Evolutionary conservation across 75 land plant genomes (phyloP), one percentile per base, ranked within the genome.

Genomic region (Ceratopteris richardii): DNA sequence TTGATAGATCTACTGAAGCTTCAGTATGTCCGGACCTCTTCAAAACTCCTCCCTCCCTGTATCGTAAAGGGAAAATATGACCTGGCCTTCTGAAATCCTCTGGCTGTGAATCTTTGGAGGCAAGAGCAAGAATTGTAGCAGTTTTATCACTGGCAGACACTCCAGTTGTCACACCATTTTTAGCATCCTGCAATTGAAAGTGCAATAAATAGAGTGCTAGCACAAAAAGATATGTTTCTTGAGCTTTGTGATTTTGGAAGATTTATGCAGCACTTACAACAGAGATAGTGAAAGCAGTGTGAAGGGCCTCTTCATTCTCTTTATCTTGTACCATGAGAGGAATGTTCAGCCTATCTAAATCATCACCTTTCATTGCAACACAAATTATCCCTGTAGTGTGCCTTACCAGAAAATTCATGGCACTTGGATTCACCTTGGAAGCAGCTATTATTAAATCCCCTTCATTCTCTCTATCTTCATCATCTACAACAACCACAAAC

Each of bases 1-100:
- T 33, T 27, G 93, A 74, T 43, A 95, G 82, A 82, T 95, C 99
- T 26, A 84, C 80, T 53, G 97, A 73, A 16, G 99, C 99, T 78
- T 95, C 99, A 14, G 99, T 95, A 65, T 95, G 99, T 16, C 99
- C 99, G 62, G 91, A 87, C 65, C 99, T 81, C 76, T 95, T 90
- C 26, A 95, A 50, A 54, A 90, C 99, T 57, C 99, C 99, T 31
- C 99, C 99, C 51, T 94, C 99, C 42, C 97, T 84, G 65, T 90
- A 90, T 59, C 80, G 81, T 58, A 95, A 56, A 18, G 99, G 99
- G 51, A 90, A 95, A 44, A 95, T 84, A 68, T 95, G 99, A 11
- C 99, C 99, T 17, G 97, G 99, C 29, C 83, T 77, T 39, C 74
- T 80, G 43, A 95, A 90, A 67, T 90, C 92, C 13, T 73, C 82